A percentile compares a stretch with the other conserved stretches of the same genome.
Conservation (phyloP, 176 grass and related monocot genomes). For the Musa beccarii region DNA sequence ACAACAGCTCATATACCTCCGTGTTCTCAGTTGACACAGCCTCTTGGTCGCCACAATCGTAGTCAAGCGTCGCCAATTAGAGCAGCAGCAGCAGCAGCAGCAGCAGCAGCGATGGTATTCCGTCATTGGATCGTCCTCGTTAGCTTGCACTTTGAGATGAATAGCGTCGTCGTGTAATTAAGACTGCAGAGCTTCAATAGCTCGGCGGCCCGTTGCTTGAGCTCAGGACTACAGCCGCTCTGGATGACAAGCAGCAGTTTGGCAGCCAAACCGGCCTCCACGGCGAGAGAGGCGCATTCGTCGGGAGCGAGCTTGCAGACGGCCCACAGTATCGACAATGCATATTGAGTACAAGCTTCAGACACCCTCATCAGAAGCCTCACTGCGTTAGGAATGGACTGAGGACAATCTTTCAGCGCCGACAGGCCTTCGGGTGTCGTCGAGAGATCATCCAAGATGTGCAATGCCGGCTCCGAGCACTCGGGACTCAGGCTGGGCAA, state of each 20-base stretch:
- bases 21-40: neutral
- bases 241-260: conserved; percentile 85
- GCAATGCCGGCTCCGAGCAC: conserved; percentile 51
- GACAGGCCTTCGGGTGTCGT: conserved; percentile 30
- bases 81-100: neutral
- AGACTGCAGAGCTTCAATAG: conserved; percentile 69
- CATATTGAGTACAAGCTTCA: conserved; percentile 52
- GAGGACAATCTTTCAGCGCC: conserved; percentile 73
- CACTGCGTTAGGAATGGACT: conserved; percentile 56
- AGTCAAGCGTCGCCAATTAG: neutral
- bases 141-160: conserved; percentile 91
- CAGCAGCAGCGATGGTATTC: neutral
- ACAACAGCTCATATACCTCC: neutral
- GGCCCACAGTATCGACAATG: conserved; percentile 58
- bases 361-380: conserved; percentile 78
- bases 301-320: conserved; percentile 74
- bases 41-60: neutral
- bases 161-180: conserved; percentile 57
- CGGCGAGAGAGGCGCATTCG: conserved; percentile 43
- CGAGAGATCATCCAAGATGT: conserved; percentile 56
- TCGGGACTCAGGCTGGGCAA: conserved; percentile 42
- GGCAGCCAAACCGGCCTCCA: conserved; percentile 63
- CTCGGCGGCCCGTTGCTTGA: conserved; percentile 74
- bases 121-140: conserved; percentile 82
- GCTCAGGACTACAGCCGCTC: conserved; percentile 64